phyloP scores from a whole-genome alignment of 2,329 filamentous ascomycete species.

The Periconia digitata region DNA sequence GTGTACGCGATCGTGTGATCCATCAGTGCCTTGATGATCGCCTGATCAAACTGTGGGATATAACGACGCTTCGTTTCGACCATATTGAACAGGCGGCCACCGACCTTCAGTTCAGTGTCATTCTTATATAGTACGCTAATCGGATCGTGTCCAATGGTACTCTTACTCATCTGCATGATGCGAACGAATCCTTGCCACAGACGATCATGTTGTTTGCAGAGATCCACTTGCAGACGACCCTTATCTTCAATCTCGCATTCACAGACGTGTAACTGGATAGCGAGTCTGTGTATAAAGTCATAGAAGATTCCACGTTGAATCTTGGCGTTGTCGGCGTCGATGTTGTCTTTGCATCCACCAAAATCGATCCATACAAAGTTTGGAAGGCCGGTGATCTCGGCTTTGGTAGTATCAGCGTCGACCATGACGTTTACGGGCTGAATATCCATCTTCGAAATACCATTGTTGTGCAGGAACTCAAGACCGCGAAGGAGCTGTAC shows the following conservation, averaged over 20 bases:
- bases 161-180: no score
- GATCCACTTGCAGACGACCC: not conserved
- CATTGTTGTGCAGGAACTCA: not conserved
- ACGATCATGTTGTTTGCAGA: not conserved
- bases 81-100: not conserved
- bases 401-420: not conserved
- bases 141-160: no score
- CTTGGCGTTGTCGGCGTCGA: no score
- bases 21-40: not conserved
- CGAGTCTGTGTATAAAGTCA: not conserved
- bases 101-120: not conserved
- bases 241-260: not conserved
- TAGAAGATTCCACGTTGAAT: not conserved
- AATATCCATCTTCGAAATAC: not conserved
- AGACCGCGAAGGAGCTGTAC: not conserved
- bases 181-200: not conserved
- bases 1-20: not conserved
- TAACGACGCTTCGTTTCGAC: not conserved
- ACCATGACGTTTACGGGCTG: constrained; percentile 1
- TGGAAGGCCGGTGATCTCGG: not conserved
- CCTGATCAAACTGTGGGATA: not conserved
- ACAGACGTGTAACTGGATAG: not conserved
- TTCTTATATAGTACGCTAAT: no score
- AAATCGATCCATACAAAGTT: constrained; percentile 1
- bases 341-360: not conserved